A percentile compares a stretch with the other conserved stretches of the same genome.
phyloP scores from a whole-genome alignment of 129 eudicot genomes.

The Flaveria brownii region DNA sequence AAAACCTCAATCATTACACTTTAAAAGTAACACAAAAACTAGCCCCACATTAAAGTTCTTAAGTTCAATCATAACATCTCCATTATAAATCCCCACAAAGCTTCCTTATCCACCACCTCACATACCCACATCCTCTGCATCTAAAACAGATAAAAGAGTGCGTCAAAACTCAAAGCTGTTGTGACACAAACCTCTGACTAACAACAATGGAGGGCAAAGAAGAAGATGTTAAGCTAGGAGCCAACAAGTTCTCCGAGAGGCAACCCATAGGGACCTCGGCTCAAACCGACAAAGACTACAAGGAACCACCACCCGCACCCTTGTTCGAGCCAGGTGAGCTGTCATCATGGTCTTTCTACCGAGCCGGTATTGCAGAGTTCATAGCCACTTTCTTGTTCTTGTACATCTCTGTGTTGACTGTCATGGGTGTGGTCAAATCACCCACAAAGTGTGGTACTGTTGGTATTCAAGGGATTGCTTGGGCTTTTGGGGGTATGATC shows the following conservation, averaged over 20 bases:
- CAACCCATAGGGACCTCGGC: constrained; percentile 82
- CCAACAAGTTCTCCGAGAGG: constrained; percentile 70
- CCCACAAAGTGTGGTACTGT: constrained; percentile 72
- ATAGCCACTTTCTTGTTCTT: constrained; percentile 84
- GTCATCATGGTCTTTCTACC: constrained; percentile 78
- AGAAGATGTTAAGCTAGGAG: constrained; percentile 82
- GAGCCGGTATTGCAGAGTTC: constrained; percentile 92
- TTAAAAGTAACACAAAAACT: too few species aligned
- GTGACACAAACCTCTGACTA: constrained; percentile 26
- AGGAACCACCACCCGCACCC: constrained; percentile 84
- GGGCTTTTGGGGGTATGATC: constrained; percentile 98
- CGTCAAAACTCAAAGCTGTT: background rate
- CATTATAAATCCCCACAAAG: constrained; percentile 49
- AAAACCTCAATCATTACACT: too few species aligned
- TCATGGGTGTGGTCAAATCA: constrained; percentile 61
- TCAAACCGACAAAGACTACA: constrained; percentile 77
- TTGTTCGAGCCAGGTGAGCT: constrained; percentile 82
- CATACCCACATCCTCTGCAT: background rate
- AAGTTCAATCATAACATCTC: background rate
- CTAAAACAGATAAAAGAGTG: too few species aligned
- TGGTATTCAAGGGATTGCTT: constrained; percentile 91
- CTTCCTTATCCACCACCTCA: constrained; percentile 26
- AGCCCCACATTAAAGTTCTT: too few species aligned
- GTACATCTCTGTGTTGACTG: constrained; percentile 73
- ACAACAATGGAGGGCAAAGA: constrained; percentile 70